phyloP scores from a whole-genome alignment of 2,329 filamentous ascomycete genomes.

The Gliomastix tumulicola region DNA sequence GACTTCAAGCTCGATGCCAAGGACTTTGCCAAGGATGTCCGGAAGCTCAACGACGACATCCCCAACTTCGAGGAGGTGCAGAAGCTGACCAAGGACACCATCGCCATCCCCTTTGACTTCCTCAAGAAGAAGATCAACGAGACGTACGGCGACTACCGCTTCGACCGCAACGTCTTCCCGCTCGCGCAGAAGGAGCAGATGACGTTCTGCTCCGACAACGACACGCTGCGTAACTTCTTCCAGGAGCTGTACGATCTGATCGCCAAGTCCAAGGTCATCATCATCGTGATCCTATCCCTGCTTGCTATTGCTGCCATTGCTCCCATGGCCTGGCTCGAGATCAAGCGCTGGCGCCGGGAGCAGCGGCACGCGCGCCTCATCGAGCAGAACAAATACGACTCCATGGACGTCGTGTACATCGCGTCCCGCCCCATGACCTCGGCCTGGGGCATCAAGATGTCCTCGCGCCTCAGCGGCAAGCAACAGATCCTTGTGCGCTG shows the following conservation, averaged over 20 bases:
- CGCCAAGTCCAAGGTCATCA: conserved; percentile 63
- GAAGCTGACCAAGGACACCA: conserved; percentile 69
- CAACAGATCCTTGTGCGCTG: conserved; percentile 71
- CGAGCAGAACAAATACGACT: conserved; percentile 60
- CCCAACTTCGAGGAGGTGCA: conserved; percentile 79
- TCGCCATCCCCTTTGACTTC: conserved; percentile 74
- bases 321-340: conserved; percentile 76
- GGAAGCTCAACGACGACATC: conserved; percentile 68
- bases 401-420: conserved; percentile 85
- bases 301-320: conserved; percentile 67
- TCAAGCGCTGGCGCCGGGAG: conserved; percentile 68
- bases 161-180: conserved; percentile 73
- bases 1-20: conserved; percentile 61
- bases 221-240: conserved; percentile 80
- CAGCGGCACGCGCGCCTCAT: conserved; percentile 63
- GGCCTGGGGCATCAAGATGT: conserved; percentile 61
- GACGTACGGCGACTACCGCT: conserved; percentile 65
- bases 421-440: conserved; percentile 74
- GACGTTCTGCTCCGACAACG: conserved; percentile 82
- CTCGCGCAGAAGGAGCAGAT: conserved; percentile 76
- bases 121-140: conserved; percentile 68
- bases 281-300: conserved; percentile 67
- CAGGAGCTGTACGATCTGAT: conserved; percentile 59
- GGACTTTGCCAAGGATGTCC: conserved; percentile 61
- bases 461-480: conserved; percentile 56